These are phyloP conservation scores for Candida wancherniae DNA, from an alignment of 805 yeast species.

Conservation along the genomic window DNA sequence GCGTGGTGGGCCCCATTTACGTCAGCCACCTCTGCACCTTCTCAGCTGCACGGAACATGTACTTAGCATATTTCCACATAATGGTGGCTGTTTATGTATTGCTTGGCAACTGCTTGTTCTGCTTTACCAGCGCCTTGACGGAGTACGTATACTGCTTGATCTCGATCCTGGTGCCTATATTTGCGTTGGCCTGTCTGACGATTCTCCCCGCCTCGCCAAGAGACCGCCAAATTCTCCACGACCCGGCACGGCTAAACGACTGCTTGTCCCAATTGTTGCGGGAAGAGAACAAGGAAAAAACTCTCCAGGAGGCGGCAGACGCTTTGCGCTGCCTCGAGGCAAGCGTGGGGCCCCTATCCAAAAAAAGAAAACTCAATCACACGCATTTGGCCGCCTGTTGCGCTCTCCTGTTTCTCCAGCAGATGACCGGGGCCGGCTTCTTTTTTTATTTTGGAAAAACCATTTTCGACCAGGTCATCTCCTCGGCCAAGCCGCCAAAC, in stretches of 20 bases:
- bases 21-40: conserved; percentile 10
- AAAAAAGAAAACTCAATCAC: conserved; percentile 1
- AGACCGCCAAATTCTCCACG: conserved; percentile 1
- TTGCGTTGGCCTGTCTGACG: conserved; percentile 5
- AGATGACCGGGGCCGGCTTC: conserved; percentile 30
- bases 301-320: conserved; percentile 1
- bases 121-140: conserved; percentile 3
- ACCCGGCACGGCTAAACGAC: conserved; percentile 1
- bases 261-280: conserved; percentile 1
- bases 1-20: conserved; percentile 11
- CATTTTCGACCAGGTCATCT: conserved; percentile 15
- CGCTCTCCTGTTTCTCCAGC: conserved; percentile 28
- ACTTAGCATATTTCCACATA: conserved; percentile 4
- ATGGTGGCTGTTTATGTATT: conserved; percentile 3
- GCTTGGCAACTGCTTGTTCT: conserved; percentile 7
- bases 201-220: conserved; percentile 6
- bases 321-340: conserved; percentile 4
- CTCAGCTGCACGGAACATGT: not conserved
- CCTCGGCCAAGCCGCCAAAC: conserved; percentile 1
- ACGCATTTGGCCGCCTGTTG: conserved; percentile 16
- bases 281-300: conserved; percentile 1
- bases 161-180: conserved; percentile 1
- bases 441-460: conserved; percentile 28
- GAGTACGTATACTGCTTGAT: conserved; percentile 4
- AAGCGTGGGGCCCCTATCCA: not conserved